Evolutionary conservation across 2,329 filamentous ascomycete species (phyloP).

Genomic region (Teratosphaeria zuluensis): DNA sequence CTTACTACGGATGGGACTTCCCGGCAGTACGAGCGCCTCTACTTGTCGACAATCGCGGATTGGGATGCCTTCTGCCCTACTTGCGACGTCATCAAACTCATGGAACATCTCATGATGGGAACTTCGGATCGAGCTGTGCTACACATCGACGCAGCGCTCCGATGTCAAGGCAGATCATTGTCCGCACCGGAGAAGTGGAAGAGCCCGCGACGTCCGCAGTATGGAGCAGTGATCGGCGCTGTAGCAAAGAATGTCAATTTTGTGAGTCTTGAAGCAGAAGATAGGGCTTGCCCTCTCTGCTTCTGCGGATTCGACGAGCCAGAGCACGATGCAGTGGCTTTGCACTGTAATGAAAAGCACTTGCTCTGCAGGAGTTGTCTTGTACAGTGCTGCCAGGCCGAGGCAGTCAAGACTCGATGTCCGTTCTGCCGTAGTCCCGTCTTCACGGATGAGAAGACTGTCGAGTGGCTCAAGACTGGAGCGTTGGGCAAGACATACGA

Average conservation of each 20-base stretch:
- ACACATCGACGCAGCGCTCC: neutral
- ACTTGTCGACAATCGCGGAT: neutral
- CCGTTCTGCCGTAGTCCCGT: neutral
- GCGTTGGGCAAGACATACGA: neutral
- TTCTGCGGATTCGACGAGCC: neutral
- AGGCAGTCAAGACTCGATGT: neutral
- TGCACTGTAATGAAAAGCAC: neutral
- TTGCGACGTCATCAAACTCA: neutral
- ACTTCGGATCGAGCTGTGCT: neutral
- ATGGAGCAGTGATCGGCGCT: neutral
- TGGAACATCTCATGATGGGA: neutral
- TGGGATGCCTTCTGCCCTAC: neutral
- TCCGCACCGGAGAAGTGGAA: neutral
- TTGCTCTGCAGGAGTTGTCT: neutral
- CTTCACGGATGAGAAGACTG: neutral
- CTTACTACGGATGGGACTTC: neutral
- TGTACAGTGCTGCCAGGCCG: neutral
- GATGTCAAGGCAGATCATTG: neutral
- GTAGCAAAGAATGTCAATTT: neutral
- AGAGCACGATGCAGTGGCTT: neutral
- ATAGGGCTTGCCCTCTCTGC: neutral
- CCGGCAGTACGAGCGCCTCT: neutral
- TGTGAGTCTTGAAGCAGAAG: neutral
- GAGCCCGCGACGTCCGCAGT: neutral
- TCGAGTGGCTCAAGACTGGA: neutral